Percentiles rank a stretch among this genome's conserved stretches.
Evolutionary conservation across 192 early-diverging fungal species (phyloP).

Genomic region (Chytriomyces sp.): DNA sequence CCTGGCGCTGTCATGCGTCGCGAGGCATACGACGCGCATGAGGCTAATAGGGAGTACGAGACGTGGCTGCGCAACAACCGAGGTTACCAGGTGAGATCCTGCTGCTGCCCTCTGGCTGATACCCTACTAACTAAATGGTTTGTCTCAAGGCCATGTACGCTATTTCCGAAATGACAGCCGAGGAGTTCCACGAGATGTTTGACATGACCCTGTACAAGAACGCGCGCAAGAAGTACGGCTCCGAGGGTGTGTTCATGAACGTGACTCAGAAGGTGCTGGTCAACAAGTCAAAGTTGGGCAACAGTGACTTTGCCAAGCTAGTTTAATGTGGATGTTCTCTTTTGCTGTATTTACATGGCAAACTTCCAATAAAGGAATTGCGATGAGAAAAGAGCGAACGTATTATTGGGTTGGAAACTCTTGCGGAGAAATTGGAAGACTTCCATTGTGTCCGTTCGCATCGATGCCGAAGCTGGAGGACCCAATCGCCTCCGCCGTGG

Average conservation of each 20-base stretch:
- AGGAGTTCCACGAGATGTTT: slow-evolving; percentile 48
- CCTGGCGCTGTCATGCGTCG: slow-evolving; percentile 28
- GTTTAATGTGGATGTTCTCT: too few species aligned
- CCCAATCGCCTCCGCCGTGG: too few species aligned
- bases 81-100: slow-evolving; percentile 29
- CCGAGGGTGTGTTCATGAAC: slow-evolving; percentile 36
- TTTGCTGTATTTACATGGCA: too few species aligned
- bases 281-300: slow-evolving; percentile 14
- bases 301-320: slow-evolving; percentile 15
- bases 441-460: too few species aligned
- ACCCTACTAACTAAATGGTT: too few species aligned
- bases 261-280: slow-evolving; percentile 34
- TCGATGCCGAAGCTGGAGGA: too few species aligned
- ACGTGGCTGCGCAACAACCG: slow-evolving; percentile 29
- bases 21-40: slow-evolving; percentile 31
- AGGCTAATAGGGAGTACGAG: slow-evolving; percentile 30
- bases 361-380: too few species aligned
- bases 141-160: slow-evolving; percentile 49
- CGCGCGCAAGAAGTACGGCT: slow-evolving; percentile 36
- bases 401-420: too few species aligned
- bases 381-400: too few species aligned
- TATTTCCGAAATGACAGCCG: slow-evolving; percentile 29
- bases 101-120: too few species aligned
- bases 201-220: slow-evolving; percentile 43
- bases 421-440: too few species aligned